Evolutionary conservation across 495 filamentous ascomycete species (phyloP).

Genomic region (Neurospora sp.): DNA sequence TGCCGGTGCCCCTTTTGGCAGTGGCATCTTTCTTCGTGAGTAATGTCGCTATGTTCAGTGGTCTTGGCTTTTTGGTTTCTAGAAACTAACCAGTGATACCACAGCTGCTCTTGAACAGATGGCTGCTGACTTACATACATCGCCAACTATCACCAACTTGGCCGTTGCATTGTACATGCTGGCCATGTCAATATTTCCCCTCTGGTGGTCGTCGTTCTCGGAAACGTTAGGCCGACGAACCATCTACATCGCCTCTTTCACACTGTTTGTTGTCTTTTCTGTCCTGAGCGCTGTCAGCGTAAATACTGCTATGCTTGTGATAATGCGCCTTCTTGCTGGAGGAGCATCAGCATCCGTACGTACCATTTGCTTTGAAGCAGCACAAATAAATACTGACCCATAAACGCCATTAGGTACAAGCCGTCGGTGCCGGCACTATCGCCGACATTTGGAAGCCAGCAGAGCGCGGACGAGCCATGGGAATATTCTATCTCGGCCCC

Average conservation of each 20-base stretch:
- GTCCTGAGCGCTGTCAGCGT: conserved; percentile 60
- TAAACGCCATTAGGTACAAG: conserved; percentile 48
- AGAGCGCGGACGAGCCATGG: conserved; percentile 82
- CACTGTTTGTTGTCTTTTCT: conserved; percentile 69
- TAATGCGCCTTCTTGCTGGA: conserved; percentile 73
- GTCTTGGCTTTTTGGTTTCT: background rate
- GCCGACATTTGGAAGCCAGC: conserved; percentile 81
- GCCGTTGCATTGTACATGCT: conserved; percentile 86
- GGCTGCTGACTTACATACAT: conserved; percentile 50
- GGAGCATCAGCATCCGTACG: conserved; percentile 61
- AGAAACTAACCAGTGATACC: background rate
- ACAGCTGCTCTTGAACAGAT: conserved; percentile 66
- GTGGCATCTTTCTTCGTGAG: conserved; percentile 75
- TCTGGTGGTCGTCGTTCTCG: conserved; percentile 93
- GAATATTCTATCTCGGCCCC: conserved; percentile 84
- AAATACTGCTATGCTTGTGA: conserved; percentile 75
- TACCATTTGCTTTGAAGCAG: background rate
- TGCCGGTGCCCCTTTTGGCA: conserved; percentile 73
- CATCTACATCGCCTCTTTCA: conserved; percentile 78
- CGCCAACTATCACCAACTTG: conserved; percentile 66
- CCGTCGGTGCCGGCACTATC: conserved; percentile 86
- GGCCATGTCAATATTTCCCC: conserved; percentile 77
- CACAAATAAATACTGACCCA: background rate
- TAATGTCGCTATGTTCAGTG: conserved; percentile 4
- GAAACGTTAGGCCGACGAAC: conserved; percentile 73